Evolutionary conservation across 495 filamentous ascomycete species (phyloP), one percentile per base, ranked within the genome.

Genomic region (Penicillium taxi): DNA sequence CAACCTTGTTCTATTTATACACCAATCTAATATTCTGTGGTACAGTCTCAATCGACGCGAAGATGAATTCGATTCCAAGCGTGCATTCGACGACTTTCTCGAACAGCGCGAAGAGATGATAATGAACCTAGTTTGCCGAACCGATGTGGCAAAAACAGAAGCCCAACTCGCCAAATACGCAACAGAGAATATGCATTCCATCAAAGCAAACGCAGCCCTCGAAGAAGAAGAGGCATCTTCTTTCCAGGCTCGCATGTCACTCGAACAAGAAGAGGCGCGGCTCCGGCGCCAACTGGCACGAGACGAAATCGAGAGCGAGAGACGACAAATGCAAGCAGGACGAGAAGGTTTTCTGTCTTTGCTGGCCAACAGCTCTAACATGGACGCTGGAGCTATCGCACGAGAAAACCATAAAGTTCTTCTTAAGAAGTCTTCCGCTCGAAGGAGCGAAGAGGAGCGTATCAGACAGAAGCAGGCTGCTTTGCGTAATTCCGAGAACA

Each of bases 51-150:
- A 98, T 64, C 76, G 81, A 45, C 73, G 77, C 7, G 78, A 94
- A 67, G 84, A 93, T 40, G 93, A 99, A 57, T 99, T 96, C 52
- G 77, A 84, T 47, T 77, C 73, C 1, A 71, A 93, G 40, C 67
- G 69, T 26, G 82, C 78, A 44, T 96, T 80, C 64, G 94, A 96
- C 63, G 80, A 96, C 59, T 96, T 96, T 64, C 77, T 96, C 18
- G 86, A 96, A 59, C 78, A 84, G 47, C 84, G 95, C 18, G 91
- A 99, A 66, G 77, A 83, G 42, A 74, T 93, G 33, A 88, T 87
- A 13, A 88, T 88, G 58, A 89, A 93, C 49, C 72, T 99, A 2
- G 80, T 95, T 8, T 67, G 74, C 30, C 77, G 82, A 12, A 75
- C 67, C 33, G 81, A 86, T 22, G 70, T 82, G 0, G 72, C 72